These are phyloP conservation scores for Hagleromyces aurorensis DNA, from an alignment of 805 yeast genomes.

Conservation along the genomic window DNA sequence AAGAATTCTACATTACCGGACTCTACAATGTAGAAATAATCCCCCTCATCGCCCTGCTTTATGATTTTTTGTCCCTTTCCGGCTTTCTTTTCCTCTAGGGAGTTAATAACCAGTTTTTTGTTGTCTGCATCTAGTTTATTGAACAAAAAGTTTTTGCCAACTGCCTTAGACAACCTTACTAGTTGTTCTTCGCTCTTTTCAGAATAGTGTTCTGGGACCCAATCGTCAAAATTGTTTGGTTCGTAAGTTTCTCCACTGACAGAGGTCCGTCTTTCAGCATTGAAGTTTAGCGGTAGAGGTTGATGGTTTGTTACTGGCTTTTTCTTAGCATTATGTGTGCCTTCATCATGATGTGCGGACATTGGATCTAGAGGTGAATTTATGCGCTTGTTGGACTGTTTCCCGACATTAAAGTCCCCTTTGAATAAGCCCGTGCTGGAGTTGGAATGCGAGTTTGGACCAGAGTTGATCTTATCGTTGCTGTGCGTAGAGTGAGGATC, in stretches of 20 bases:
- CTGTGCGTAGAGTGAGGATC: constrained; percentile 48
- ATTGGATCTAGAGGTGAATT: constrained; percentile 17
- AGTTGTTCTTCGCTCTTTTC: constrained; percentile 57
- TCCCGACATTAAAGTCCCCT: constrained; percentile 24
- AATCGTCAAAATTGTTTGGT: constrained; percentile 64
- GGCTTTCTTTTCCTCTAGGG: constrained; percentile 68
- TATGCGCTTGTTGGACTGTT: constrained; percentile 13
- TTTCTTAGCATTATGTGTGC: constrained; percentile 15
- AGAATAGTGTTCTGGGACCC: constrained; percentile 59
- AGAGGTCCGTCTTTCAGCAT: constrained; percentile 78
- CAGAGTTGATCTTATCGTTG: constrained; percentile 2
- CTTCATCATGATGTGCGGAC: constrained; percentile 20
- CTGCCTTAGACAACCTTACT: constrained; percentile 57
- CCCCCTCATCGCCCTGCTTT: constrained; percentile 91
- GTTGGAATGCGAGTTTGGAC: constrained; percentile 3
- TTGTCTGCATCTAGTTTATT: constrained; percentile 74
- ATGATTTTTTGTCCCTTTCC: constrained; percentile 59
- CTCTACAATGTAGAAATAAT: constrained; percentile 82
- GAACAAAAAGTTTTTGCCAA: constrained; percentile 78
- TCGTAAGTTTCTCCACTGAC: constrained; percentile 85
- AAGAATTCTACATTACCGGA: constrained; percentile 74
- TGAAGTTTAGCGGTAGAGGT: constrained; percentile 51
- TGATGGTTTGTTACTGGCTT: constrained; percentile 12
- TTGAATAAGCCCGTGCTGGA: constrained; percentile 19
- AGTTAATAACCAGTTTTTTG: constrained; percentile 66